Evolutionary conservation across 345 rosid genomes (phyloP), one percentile per base, ranked within the genome.

Genomic region (Melaleuca quinquenervia): DNA sequence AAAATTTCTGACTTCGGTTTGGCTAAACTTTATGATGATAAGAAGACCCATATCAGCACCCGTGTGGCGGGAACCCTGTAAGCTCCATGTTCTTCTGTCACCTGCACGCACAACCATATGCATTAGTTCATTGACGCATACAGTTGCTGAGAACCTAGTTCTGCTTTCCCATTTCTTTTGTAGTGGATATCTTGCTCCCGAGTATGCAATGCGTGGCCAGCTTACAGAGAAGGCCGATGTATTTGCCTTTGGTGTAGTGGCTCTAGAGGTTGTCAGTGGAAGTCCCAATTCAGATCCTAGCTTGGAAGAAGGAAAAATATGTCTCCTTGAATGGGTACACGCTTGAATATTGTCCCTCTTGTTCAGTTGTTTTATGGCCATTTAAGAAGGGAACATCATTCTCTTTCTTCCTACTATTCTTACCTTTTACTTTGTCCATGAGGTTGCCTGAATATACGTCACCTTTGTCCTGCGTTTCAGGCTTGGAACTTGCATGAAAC

Each of bases 221-320:
- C 96, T 93, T 3, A 94, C 94, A 7, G 97, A 95, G 90, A 95
- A 95, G 87, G 91, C 93, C 11, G 95, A 93, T 87, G 95, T 93
- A 86, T 94, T 92, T 88, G 94, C 91, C 8, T 94, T 93, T 82
- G 96, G 95, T 52, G 90, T 94, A 53, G 93, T 95, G 83, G 93
- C 91, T 55, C 78, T 95, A 50, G 95, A 95, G 85, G 83, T 94
- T n/a, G 83, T 94, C 32, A 92, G 95, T 62, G 96, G 98, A 80
- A 94, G 96, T 85, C 93, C 93, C 11, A 94, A 94, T 85, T 91
- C 94, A 15, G 93, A 90, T 84, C 62, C 89, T 6, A 91, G 86
- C 78, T 84, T 89, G 88, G 92, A 91, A 32, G 89, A 89, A 0
- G 94, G 91, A 20, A 91, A 90, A 86, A 86, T 89, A 13, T 95